Base-by-base conservation (phyloP, 495 filamentous ascomycete genomes). In the Trypethelium eluteriae region DNA sequence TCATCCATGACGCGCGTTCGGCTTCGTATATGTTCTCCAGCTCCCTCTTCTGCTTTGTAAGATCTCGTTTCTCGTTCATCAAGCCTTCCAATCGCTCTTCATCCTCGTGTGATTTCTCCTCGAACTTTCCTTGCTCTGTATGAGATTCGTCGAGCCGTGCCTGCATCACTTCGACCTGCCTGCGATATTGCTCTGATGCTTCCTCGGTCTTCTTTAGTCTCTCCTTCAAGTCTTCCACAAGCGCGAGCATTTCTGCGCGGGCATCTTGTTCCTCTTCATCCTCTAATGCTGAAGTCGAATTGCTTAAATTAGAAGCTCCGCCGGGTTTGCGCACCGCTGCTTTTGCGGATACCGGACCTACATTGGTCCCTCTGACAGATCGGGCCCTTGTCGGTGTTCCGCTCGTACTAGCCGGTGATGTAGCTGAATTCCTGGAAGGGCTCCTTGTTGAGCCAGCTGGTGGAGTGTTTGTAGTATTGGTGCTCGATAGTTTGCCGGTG, bases 21-120 rank as follows among this genome's bases (percentile, higher is more conserved):
- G 87, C 82, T 76, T 97, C 93, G 76, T 94, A 93, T 41, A 92
- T 90, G 65, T 85, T 85, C 74, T 96, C 92, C 76, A 96, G 83
- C 73, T 98, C 94, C 65, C 93, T 83, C 70, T 89, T 89, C 76
- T 93, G 87, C 62, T 91, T 85, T 16, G 86, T 83, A 49, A 85
- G 81, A 63, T 96, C 91, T 65, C 87, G 84, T 74, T 91, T 89
- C 73, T 95, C 90, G 71, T 86, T 87, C 72, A 89, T 85, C 57
- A 98, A 81, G 7, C 80, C 77, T 71, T 96, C 92, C 63, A 96
- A 85, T 71, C 84, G 83, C 75, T 89, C 87, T 47, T 93, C 91
- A 69, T 84, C 86, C 77, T 93, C 91, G 71, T 97, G 92, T 50
- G 87, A 79, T 65, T 83, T 82, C 70, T 96, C 93, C 72, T 98